A percentile compares a stretch with the other conserved stretches of the same genome.
Conservation (phyloP, 2,329 filamentous ascomycete species). For the Pseudogymnoascus sp. region DNA sequence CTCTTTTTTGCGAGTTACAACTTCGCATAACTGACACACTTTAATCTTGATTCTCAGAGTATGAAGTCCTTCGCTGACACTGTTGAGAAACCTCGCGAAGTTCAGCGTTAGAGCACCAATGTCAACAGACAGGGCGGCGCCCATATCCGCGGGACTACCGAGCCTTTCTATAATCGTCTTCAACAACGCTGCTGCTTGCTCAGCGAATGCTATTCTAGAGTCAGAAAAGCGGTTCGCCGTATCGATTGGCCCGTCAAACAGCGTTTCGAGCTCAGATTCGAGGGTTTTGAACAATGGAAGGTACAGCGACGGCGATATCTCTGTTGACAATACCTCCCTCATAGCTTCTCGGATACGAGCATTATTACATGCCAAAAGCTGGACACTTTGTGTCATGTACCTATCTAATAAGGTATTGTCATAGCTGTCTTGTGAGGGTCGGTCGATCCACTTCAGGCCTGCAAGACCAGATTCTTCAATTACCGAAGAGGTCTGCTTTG, state of each 20-base stretch:
- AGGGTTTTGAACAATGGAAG: slow-evolving; percentile 57
- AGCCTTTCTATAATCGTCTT: slow-evolving; percentile 56
- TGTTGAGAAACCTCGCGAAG: slow-evolving; percentile 59
- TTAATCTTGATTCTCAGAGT: slow-evolving; percentile 59
- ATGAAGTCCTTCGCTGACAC: slow-evolving; percentile 45
- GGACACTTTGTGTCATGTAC: slow-evolving; percentile 56
- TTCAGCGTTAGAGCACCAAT: slow-evolving; percentile 56
- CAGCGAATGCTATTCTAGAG: slow-evolving; percentile 56
- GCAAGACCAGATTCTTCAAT: slow-evolving; percentile 50
- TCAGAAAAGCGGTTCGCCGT: slow-evolving; percentile 46
- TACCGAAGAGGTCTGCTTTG: slow-evolving; percentile 44
- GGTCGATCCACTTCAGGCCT: slow-evolving; percentile 57
- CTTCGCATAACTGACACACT: slow-evolving; percentile 59
- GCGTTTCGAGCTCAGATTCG: slow-evolving; percentile 53
- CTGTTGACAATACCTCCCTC: slow-evolving; percentile 56
- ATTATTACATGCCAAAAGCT: slow-evolving; percentile 56
- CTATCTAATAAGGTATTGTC: slow-evolving; percentile 53
- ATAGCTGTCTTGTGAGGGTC: slow-evolving; percentile 47
- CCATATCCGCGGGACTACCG: slow-evolving; percentile 54
- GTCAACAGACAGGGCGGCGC: slow-evolving; percentile 54
- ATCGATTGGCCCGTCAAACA: slow-evolving; percentile 50
- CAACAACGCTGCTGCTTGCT: slow-evolving; percentile 57
- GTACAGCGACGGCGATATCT: slow-evolving; percentile 54
- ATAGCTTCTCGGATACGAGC: slow-evolving; percentile 59
- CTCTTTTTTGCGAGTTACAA: slow-evolving; percentile 58